phyloP scores from a whole-genome alignment of 2,329 filamentous ascomycete genomes.

The Phialophora expanda region DNA sequence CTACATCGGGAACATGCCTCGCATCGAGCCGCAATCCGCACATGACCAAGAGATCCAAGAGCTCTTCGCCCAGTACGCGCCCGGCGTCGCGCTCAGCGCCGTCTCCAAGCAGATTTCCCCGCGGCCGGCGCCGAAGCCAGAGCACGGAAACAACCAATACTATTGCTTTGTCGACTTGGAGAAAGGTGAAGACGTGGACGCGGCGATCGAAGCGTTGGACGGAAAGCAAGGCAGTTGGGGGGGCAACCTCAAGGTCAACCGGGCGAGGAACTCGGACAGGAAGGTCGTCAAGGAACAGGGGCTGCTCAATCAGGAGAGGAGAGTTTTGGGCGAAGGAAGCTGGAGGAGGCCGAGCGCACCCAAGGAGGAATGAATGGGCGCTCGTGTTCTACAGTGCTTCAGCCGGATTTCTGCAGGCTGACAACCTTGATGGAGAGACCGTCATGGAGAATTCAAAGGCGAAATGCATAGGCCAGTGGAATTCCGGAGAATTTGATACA shows the following conservation, averaged over 20 bases:
- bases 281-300: slow-evolving; percentile 36
- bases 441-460: neutral
- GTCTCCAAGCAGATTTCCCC: slow-evolving; percentile 63
- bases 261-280: slow-evolving; percentile 42
- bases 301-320: slow-evolving; percentile 13
- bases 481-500: neutral
- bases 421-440: neutral
- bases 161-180: slow-evolving; percentile 71
- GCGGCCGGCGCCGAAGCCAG: slow-evolving; percentile 58
- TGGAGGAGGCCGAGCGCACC: slow-evolving; percentile 12
- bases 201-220: slow-evolving; percentile 55
- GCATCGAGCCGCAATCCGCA: slow-evolving; percentile 50
- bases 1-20: slow-evolving; percentile 55
- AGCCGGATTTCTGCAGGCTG: neutral
- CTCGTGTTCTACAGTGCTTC: neutral
- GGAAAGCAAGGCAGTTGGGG: slow-evolving; percentile 51
- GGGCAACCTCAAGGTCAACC: slow-evolving; percentile 46
- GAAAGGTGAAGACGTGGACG: slow-evolving; percentile 59
- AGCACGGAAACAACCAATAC: slow-evolving; percentile 62
- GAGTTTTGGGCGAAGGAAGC: slow-evolving; percentile 3
- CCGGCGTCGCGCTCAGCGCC: slow-evolving; percentile 52
- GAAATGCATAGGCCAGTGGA: neutral
- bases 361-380: neutral
- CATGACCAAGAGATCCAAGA: slow-evolving; percentile 51
- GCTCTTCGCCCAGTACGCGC: slow-evolving; percentile 46